Evolutionary conservation across 352 stramenopile species (phyloP).

Genomic region (Discostella stelligera): DNA sequence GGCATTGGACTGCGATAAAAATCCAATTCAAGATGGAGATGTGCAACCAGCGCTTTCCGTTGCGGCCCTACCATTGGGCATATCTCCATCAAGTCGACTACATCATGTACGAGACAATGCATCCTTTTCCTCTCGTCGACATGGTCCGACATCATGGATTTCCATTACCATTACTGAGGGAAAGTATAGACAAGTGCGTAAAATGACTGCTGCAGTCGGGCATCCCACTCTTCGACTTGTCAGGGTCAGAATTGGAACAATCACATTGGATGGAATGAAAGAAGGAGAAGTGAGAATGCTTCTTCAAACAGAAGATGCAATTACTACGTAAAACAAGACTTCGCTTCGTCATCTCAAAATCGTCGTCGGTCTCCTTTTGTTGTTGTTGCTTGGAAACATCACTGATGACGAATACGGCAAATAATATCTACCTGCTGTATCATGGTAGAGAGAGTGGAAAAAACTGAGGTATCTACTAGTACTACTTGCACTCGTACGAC

Average conservation of each 20-base stretch:
- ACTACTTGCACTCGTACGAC: too few relatives aligned
- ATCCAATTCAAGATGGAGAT: not conserved
- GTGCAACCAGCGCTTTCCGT: not conserved
- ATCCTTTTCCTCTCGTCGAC: too few relatives aligned
- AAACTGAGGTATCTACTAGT: too few relatives aligned
- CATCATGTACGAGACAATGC: not conserved
- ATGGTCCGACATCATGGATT: conserved; percentile 25
- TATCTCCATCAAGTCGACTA: conserved; percentile 11
- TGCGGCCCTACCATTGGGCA: conserved; percentile 14
- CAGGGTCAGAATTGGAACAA: conserved; percentile 22
- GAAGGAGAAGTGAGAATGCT: conserved; percentile 22
- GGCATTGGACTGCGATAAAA: conserved; percentile 14
- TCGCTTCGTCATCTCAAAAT: too few relatives aligned
- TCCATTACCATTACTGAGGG: conserved; percentile 33
- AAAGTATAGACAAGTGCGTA: conserved; percentile 36
- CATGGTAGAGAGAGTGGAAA: too few relatives aligned
- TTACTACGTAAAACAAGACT: not conserved
- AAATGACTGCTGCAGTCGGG: conserved; percentile 42
- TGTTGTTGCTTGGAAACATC: too few relatives aligned
- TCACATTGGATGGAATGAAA: conserved; percentile 33
- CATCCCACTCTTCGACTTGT: conserved; percentile 31
- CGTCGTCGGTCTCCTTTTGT: too few relatives aligned
- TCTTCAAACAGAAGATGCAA: not conserved
- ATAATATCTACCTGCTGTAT: too few relatives aligned
- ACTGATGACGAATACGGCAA: too few relatives aligned